Percentiles rank a stretch among this genome's conserved stretches.
phyloP scores from a whole-genome alignment of 345 rosid species.

The Syzygium grande region DNA sequence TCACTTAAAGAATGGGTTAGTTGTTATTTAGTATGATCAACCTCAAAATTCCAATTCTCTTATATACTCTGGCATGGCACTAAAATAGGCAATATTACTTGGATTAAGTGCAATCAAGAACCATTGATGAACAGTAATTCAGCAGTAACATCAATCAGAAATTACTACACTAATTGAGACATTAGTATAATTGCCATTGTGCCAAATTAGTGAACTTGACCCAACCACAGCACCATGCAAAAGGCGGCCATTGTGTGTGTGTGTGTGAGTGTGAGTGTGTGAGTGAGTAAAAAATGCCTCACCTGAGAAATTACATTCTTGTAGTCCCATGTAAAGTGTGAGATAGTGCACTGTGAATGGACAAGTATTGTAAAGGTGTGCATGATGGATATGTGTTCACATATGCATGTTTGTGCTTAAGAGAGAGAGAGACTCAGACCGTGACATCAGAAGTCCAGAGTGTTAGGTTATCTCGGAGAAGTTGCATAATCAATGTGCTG shows the following conservation, averaged over 20 bases:
- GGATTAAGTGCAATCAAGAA: neutral
- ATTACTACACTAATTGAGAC: neutral
- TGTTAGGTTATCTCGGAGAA: neutral
- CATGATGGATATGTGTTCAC: neutral
- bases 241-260: neutral
- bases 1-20: neutral
- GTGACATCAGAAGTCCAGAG: neutral
- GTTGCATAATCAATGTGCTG: neutral
- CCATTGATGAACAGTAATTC: neutral
- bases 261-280: accelerated
- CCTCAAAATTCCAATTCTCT: neutral
- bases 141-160: neutral
- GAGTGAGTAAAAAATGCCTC: neutral
- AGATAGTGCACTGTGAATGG: neutral
- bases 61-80: neutral
- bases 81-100: neutral
- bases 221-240: neutral
- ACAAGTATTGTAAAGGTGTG: neutral
- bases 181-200: neutral
- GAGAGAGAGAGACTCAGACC: neutral
- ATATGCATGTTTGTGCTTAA: neutral
- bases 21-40: neutral
- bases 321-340: neutral
- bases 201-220: neutral
- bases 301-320: neutral